These are phyloP conservation scores for Gossypium stocksii DNA, from an alignment of 345 rosid species.

Conservation along the genomic window DNA sequence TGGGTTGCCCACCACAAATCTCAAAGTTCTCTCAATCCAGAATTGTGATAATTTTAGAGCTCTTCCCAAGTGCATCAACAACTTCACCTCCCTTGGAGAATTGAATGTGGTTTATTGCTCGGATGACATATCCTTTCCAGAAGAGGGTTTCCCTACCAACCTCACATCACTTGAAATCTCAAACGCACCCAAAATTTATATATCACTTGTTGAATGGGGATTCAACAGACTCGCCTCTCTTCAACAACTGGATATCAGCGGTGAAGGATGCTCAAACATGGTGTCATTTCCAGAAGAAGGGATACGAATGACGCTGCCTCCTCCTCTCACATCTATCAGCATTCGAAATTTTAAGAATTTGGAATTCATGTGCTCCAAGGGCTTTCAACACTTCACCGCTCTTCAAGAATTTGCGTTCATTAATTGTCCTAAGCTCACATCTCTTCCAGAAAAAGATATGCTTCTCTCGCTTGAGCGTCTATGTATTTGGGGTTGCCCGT, in stretches of 20 bases:
- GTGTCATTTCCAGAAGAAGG: background rate
- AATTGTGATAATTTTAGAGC: background rate
- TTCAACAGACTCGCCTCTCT: background rate
- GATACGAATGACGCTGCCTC: too few species aligned
- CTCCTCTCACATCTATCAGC: background rate
- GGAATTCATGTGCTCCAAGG: background rate
- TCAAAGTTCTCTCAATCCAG: too few species aligned
- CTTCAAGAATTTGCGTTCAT: background rate
- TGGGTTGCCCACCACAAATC: too few species aligned
- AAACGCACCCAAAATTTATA: background rate
- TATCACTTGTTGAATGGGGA: background rate
- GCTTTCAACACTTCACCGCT: background rate
- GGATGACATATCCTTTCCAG: background rate
- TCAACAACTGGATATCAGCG: background rate
- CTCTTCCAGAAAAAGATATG: background rate
- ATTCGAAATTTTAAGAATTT: too few species aligned
- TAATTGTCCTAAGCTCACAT: background rate
- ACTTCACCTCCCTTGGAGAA: background rate
- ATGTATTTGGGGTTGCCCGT: too few species aligned
- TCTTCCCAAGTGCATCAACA: background rate
- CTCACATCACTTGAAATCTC: background rate
- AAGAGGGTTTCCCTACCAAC: background rate
- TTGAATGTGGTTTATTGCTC: background rate
- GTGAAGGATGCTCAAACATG: background rate
- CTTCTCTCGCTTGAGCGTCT: background rate